Conservation (phyloP, 2,329 filamentous ascomycete species). For the Cercospora sesami region DNA sequence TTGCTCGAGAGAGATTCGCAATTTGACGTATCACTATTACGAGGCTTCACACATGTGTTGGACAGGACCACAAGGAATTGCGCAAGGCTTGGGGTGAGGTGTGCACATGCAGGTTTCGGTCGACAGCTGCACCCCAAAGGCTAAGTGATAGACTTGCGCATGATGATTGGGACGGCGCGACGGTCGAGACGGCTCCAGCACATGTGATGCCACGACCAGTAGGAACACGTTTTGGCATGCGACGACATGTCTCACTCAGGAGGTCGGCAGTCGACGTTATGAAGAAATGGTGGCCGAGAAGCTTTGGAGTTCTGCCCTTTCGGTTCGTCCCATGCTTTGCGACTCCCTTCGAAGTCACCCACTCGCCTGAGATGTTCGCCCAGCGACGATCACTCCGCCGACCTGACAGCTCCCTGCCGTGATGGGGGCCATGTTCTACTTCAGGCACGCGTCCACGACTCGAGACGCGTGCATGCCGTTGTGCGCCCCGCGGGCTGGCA, state of each 20-base stretch:
- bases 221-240: background rate
- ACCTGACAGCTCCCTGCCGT: background rate
- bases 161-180: background rate
- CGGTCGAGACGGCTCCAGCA: background rate
- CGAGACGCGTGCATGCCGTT: constrained; percentile 8
- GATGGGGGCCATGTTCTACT: background rate
- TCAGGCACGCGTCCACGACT: constrained; percentile 1
- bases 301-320: background rate
- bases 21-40: background rate
- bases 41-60: background rate
- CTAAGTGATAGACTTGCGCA: background rate
- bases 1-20: constrained; percentile 3
- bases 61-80: background rate
- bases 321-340: background rate
- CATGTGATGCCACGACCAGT: constrained; percentile 4
- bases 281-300: constrained; percentile 1
- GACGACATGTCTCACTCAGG: background rate
- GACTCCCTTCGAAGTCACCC: background rate
- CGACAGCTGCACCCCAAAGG: constrained; percentile 1
- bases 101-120: background rate
- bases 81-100: background rate
- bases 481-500: constrained; percentile 3
- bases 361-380: background rate
- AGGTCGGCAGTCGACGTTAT: background rate
- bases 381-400: background rate